Base-by-base conservation (phyloP, 176 grass and related monocot species). In the Carex pumila region DNA sequence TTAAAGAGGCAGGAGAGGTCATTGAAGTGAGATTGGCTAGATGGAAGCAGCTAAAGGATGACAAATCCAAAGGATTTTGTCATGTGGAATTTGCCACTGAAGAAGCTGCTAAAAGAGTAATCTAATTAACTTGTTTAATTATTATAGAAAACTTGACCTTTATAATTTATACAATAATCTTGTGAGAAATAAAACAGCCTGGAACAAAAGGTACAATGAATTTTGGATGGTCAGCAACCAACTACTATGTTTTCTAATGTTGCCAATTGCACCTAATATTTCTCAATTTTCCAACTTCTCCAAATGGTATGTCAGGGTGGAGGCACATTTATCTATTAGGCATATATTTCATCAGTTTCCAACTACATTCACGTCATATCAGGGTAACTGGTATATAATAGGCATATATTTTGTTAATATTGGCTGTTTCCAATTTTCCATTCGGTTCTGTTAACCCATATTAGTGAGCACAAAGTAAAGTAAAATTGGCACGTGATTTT, bases 61-160 rank as follows among this genome's bases (percentile, higher is more conserved):
- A 39, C 37, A 39, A 36, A 3, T 36, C 34, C 34, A 36, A 39
- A 39, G 37, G 37, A 39, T 39, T 62, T 87, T 90, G 62, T 2
- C 92, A 97, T 90, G 90, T 97, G 82, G 92, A 92, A 87, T 97
- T 97, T 61, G 78, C 90, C 22, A 89, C 92, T 37, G 17, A 61
- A 72, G 88, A 92, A 89, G 90, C 64, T 43, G 94, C 90, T 88
- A 54, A 88, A 32, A 97, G 94, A 88, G 94, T 97, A 22, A 81
- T 2, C 5, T 37, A 56, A 63, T 64, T 14, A 31, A 32, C 55
- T 67, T 58, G 5, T 21, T 67, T 79, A 53, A 19, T 60, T n/a
- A 7, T n/a, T n/a, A 17, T n/a, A 60, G 17, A 60, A n/a, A 60
- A 56, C 54, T 56, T 56, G 37, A 56, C 15, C 1, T 75, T 25